phyloP scores from a whole-genome alignment of 352 stramenopile species.

The Globisporangium acanthophoron region DNA sequence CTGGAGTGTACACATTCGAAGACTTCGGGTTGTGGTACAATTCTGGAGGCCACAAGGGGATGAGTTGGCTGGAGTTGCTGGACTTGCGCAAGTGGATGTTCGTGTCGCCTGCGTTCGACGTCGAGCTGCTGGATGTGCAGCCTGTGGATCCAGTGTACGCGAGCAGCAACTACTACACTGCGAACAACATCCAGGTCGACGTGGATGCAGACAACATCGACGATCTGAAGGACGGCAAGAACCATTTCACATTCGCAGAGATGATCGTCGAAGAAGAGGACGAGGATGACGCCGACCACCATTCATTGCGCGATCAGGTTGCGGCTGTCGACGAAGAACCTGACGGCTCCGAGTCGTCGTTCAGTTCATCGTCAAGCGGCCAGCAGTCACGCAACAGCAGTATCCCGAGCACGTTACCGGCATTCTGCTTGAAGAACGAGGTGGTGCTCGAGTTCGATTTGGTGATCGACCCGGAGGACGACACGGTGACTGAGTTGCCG shows the following conservation, averaged over 20 bases:
- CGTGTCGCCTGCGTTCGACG: slow-evolving; percentile 58
- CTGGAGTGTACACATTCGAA: slow-evolving; percentile 74
- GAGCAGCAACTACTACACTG: slow-evolving; percentile 80
- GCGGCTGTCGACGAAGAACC: slow-evolving; percentile 8
- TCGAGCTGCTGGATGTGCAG: slow-evolving; percentile 60
- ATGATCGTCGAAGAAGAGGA: slow-evolving; percentile 71
- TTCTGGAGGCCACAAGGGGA: slow-evolving; percentile 57
- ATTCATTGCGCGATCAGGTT: not conserved
- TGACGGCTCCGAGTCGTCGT: slow-evolving; percentile 24
- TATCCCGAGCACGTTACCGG: slow-evolving; percentile 54
- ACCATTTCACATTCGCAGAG: slow-evolving; percentile 59
- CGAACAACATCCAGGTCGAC: slow-evolving; percentile 80
- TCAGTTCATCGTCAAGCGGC: slow-evolving; percentile 54
- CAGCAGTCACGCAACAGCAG: slow-evolving; percentile 42
- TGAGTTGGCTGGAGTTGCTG: slow-evolving; percentile 84
- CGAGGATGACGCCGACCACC: slow-evolving; percentile 32
- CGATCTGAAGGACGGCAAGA: slow-evolving; percentile 24
- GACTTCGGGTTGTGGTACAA: slow-evolving; percentile 87
- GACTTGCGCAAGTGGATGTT: slow-evolving; percentile 84
- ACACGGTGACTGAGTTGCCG: slow-evolving; percentile 57
- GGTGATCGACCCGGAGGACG: slow-evolving; percentile 54
- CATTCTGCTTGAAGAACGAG: slow-evolving; percentile 77
- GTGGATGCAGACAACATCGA: slow-evolving; percentile 39
- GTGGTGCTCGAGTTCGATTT: slow-evolving; percentile 83
- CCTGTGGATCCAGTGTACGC: slow-evolving; percentile 67